Evolutionary conservation across 208 protist species (phyloP), one percentile per base, ranked within the genome.

Genomic region (Wallacemonas sp.): DNA sequence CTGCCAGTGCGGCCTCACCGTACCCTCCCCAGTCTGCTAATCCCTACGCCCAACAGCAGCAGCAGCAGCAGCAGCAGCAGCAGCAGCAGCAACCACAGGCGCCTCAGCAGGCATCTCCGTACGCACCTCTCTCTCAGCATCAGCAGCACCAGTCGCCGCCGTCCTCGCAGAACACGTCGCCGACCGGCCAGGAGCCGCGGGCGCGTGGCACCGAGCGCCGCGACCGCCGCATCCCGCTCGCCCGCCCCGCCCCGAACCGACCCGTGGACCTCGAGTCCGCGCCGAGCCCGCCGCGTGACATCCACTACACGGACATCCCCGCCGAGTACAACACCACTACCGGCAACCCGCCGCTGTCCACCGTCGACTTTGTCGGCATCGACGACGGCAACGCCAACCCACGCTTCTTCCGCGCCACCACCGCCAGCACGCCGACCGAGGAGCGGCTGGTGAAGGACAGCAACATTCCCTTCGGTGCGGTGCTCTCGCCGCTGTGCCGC

Each of bases 301-400:
- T 91, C 57, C 54, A 63, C 28, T 76, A 67, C 70, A 84, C 65
- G 57, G 64, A 38, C 70, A 67, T 62, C 29, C 52, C 74, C 0
- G 25, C 59, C 48, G 79, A 86, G 71, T 82, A 81, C 72, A 52
- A 71, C 44, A 87, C 73, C 16, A 76, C 72, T 61, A 73, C 73
- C 18, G 73, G 76, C 61, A 75, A 82, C 55, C 75, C 88, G 26
- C 94, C 92, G 14, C 72, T 86, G n/a, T 86, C 89, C 22, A 68
- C 72, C 0, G 79, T 78, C 22, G 81, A 87, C 62, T 97, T 96
- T 77, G 32, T 91, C 38, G 89, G 71, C 22, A 46, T 94, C 32
- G 92, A 98, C 74, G 84, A 94, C 75, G 91, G 91, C 57, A 96
- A 93, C 71, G 79, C 78, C 23, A 96, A 79, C 69, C 82, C 93